A percentile compares a stretch with the other conserved stretches of the same genome.
phyloP scores from a whole-genome alignment of 2,329 filamentous ascomycete species.

The Penicillium sp. region DNA sequence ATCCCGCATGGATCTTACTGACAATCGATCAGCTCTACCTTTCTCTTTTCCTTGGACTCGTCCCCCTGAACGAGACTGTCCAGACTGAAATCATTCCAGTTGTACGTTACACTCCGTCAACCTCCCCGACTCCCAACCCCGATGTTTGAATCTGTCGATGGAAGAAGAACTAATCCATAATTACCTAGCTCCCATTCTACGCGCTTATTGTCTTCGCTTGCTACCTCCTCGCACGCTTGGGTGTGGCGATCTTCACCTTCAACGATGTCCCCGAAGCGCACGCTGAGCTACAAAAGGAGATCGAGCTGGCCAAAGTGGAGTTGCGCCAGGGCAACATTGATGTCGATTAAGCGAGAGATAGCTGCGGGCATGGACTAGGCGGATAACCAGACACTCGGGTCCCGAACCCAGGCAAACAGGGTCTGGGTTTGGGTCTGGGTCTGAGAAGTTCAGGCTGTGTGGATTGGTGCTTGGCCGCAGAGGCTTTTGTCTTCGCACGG shows the following conservation, averaged over 20 bases:
- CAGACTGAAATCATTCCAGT: slow-evolving; percentile 86
- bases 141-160: slow-evolving; percentile 1
- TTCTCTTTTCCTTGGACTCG: slow-evolving; percentile 75
- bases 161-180: not conserved
- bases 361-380: not conserved
- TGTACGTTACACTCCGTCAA: slow-evolving; percentile 54
- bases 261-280: slow-evolving; percentile 92
- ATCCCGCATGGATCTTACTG: not conserved
- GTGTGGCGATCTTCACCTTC: slow-evolving; percentile 91
- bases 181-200: slow-evolving; percentile 83
- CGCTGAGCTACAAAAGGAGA: slow-evolving; percentile 84
- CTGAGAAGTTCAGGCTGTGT: not conserved
- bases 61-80: slow-evolving; percentile 73
- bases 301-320: slow-evolving; percentile 48
- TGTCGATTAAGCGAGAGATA: slow-evolving; percentile 35
- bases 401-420: not conserved
- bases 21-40: slow-evolving; percentile 70
- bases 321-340: slow-evolving; percentile 43
- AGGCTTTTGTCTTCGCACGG: not conserved
- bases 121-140: not conserved
- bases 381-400: not conserved
- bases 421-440: not conserved
- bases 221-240: slow-evolving; percentile 86
- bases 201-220: slow-evolving; percentile 85
- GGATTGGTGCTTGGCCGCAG: slow-evolving; percentile 2